These are phyloP conservation scores for Exophiala aquamarina DNA, from an alignment of 2,329 filamentous ascomycete species.

Conservation along the genomic window DNA sequence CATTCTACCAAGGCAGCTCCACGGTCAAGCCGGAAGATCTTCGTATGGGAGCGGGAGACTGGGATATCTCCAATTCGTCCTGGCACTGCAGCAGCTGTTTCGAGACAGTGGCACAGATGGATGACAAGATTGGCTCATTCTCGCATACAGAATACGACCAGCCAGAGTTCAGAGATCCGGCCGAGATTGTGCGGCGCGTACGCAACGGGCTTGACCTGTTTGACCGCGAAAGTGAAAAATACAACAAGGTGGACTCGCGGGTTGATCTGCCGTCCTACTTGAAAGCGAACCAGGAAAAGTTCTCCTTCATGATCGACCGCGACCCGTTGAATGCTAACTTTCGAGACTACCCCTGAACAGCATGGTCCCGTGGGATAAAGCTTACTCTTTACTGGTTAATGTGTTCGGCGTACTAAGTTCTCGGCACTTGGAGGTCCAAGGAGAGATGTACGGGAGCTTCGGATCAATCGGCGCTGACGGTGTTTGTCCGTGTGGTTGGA, in stretches of 20 bases:
- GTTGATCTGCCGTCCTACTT: conserved; percentile 56
- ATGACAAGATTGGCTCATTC: conserved; percentile 58
- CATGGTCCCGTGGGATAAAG: no score
- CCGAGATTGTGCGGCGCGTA: conserved; percentile 53
- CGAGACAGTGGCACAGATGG: conserved; percentile 54
- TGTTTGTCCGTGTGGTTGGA: no score
- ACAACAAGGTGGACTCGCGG: conserved; percentile 41
- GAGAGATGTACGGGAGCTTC: no score
- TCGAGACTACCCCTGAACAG: conserved; percentile 28
- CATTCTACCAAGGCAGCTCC: conserved; percentile 49
- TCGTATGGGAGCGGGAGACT: conserved; percentile 37
- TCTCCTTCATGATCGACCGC: conserved; percentile 41
- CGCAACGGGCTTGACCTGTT: conserved; percentile 56
- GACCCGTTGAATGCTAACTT: conserved; percentile 42
- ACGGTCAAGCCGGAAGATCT: conserved; percentile 58
- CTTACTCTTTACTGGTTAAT: no score
- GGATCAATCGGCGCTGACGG: no score
- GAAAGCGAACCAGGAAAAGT: conserved; percentile 33
- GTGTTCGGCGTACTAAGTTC: no score
- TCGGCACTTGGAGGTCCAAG: no score
- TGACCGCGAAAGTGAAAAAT: conserved; percentile 50
- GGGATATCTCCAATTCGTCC: conserved; percentile 47
- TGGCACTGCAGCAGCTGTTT: conserved; percentile 68
- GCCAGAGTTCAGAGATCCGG: conserved; percentile 47
- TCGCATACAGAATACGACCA: conserved; percentile 57